A percentile compares a stretch with the other conserved stretches of the same genome.
Conservation (phyloP, 768 basidiomycete species). For the Suillus spraguei region DNA sequence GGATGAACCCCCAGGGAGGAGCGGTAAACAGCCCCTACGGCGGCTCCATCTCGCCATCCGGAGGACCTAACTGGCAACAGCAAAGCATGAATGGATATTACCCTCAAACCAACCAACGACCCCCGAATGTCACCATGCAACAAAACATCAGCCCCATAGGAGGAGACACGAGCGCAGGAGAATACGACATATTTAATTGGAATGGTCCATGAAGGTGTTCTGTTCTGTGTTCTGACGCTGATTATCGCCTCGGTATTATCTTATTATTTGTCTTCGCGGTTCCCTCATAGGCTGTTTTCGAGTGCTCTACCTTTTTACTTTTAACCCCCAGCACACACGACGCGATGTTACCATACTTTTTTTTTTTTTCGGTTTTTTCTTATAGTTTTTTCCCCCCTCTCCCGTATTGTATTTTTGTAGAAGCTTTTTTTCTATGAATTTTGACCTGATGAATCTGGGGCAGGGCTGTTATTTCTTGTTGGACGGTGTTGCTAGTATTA, state of each 20-base stretch:
- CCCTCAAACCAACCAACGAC: constrained; percentile 34
- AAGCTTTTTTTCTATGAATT: constrained; percentile 18
- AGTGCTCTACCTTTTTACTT: neutral
- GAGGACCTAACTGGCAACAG: constrained; percentile 27
- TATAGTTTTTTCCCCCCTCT: constrained; percentile 7
- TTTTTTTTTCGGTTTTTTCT: neutral
- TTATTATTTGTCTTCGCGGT: constrained; percentile 19
- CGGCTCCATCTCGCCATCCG: constrained; percentile 28
- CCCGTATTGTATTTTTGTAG: constrained; percentile 38
- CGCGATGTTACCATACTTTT: neutral
- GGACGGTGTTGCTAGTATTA: neutral
- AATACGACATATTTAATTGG: constrained; percentile 67
- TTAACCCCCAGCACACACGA: neutral
- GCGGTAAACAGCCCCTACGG: constrained; percentile 30
- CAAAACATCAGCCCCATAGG: constrained; percentile 44
- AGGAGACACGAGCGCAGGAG: constrained; percentile 48
- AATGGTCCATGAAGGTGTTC: constrained; percentile 38
- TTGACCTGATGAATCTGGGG: neutral
- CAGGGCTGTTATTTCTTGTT: neutral
- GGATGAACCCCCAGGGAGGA: constrained; percentile 41
- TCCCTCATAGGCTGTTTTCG: constrained; percentile 1
- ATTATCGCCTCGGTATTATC: constrained; percentile 30
- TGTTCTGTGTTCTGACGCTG: constrained; percentile 21
- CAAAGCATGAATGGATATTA: constrained; percentile 31
- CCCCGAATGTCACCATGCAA: constrained; percentile 52